These are phyloP conservation scores for Yamadazyma buinensis DNA, from an alignment of 1,139 yeast genomes.

Conservation along the genomic window DNA sequence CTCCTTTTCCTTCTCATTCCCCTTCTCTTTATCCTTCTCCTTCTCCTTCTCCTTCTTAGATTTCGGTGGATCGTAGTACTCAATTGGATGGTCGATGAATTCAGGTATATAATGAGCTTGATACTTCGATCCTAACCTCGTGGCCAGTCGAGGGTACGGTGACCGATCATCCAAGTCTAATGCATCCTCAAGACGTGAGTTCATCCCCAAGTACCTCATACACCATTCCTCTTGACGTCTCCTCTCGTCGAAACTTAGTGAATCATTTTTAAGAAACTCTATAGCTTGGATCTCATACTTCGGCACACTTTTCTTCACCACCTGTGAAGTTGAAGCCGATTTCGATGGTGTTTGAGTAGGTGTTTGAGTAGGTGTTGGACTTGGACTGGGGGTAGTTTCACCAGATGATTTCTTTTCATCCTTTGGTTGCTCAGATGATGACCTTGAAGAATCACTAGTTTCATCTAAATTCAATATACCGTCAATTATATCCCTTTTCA, in stretches of 20 bases:
- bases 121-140: constrained; percentile 70
- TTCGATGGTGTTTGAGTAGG: constrained; percentile 7
- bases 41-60: constrained; percentile 14
- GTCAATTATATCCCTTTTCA: no score
- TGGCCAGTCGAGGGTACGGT: constrained; percentile 79
- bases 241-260: constrained; percentile 42
- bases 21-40: constrained; percentile 11
- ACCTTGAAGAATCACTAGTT: background rate
- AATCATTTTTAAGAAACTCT: constrained; percentile 47
- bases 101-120: constrained; percentile 68
- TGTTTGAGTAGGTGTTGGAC: constrained; percentile 6
- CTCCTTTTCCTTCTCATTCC: constrained; percentile 16
- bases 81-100: constrained; percentile 63
- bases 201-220: constrained; percentile 75
- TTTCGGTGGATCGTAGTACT: constrained; percentile 52
- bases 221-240: constrained; percentile 70
- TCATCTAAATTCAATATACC: constrained; percentile 3
- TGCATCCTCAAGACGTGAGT: constrained; percentile 73
- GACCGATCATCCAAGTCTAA: constrained; percentile 71
- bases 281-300: constrained; percentile 60
- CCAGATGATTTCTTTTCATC: background rate
- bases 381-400: background rate
- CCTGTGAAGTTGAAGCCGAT: no score
- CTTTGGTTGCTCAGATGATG: no score
- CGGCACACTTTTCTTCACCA: constrained; percentile 30